Evolutionary conservation across 2,329 filamentous ascomycete genomes (phyloP), one percentile per base, ranked within the genome.

Genomic region (Hypoxylon sp.): DNA sequence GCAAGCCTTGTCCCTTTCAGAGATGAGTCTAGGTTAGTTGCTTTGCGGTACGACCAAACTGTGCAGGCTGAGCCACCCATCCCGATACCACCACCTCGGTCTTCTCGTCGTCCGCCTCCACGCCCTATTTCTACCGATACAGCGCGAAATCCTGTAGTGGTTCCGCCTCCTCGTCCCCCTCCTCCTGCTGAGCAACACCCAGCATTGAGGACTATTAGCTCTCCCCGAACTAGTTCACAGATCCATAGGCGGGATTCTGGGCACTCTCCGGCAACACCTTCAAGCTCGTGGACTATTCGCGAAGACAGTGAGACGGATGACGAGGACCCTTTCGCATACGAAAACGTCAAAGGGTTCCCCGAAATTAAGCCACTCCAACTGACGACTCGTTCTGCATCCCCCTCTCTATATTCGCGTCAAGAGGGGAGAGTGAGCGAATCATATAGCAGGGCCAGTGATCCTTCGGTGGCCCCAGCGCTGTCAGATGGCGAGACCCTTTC

Each of bases 1-100:
- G 69, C 76, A 61, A 73, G 77, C 65, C 71, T 77, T 59, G 70
- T 74, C 33, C 74, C 79, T 22, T 81, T 85, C 71, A 79, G 81
- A 64, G 82, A 84, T 72, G 84, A 86, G 70, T 77, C 80, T 42
- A 78, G 76, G 68, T 75, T 89, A 70, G 80, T 89, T 62, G 83
- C 82, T 49, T 73, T 89, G 58, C 84, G 85, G 61, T 89, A 90
- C 78, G 87, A 90, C 73, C 83, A 89, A 76, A 87, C 85, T 33
- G 78, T 83, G 52, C 82, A 85, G 70, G 84, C 84, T 49, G 83
- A 85, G 75, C 84, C 84, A 63, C 87, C 87, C 33, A 85, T 88
- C 67, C 83, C 83, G 46, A 76, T 87, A 62, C 76, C 82, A 50
- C 81, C 83, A 46, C 66, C 79, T 80, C 72, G 80, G 77, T 74